These are phyloP conservation scores for Amaranthus hypochondriacus DNA, from an alignment of 148 eudicot genomes.

Conservation along the genomic window DNA sequence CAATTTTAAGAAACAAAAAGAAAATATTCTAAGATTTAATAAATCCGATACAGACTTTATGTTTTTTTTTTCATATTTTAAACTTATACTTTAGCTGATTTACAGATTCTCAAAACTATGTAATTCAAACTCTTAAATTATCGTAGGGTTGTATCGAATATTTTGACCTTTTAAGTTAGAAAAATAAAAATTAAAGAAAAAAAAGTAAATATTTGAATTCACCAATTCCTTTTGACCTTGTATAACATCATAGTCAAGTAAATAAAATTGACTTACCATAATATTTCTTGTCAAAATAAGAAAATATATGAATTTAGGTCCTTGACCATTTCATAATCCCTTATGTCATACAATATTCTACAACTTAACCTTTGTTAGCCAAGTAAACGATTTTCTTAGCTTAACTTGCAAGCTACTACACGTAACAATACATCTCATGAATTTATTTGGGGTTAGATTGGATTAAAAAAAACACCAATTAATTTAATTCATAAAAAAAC, in stretches of 20 bases:
- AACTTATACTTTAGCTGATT: too few relatives aligned
- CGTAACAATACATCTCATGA: background rate
- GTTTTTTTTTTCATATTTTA: too few relatives aligned
- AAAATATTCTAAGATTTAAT: too few relatives aligned
- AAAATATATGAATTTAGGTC: too few relatives aligned
- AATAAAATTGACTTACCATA: background rate
- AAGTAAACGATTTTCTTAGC: background rate
- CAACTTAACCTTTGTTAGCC: background rate
- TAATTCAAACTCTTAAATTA: too few relatives aligned
- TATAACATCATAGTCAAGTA: constrained; percentile 4
- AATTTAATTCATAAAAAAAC: background rate
- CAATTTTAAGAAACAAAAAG: too few relatives aligned
- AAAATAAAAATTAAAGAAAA: background rate
- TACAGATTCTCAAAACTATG: too few relatives aligned
- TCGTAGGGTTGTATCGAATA: too few relatives aligned
- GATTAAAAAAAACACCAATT: constrained; percentile 3
- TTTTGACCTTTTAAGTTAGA: background rate
- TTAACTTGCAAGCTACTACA: constrained; percentile 20
- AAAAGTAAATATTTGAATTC: background rate
- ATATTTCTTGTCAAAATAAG: background rate
- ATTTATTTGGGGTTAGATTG: background rate
- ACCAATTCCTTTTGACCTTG: background rate
- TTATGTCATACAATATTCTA: constrained; percentile 3
- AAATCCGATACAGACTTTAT: too few relatives aligned
- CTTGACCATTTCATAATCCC: constrained; percentile 4